Percentiles rank a stretch among this genome's conserved stretches.
Conservation (phyloP, 495 filamentous ascomycete species). For the Xanthoparmelia taractica region DNA sequence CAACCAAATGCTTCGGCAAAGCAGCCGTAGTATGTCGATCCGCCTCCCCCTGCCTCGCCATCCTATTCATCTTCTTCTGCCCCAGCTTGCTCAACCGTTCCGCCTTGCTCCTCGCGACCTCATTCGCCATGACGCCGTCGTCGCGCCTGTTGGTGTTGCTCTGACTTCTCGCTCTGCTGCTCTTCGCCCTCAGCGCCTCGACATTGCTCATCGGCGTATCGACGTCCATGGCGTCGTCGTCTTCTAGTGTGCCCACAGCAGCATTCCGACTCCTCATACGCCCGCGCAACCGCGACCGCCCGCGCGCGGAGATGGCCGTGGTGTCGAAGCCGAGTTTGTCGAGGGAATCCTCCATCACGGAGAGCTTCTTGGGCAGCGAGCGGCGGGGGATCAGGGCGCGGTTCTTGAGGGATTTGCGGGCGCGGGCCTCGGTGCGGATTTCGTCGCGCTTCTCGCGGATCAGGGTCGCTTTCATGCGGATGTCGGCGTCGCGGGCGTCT, state of each 20-base stretch:
- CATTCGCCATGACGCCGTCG: slow-evolving; percentile 65
- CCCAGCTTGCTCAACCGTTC: slow-evolving; percentile 78
- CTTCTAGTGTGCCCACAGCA: no score
- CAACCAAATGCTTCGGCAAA: slow-evolving; percentile 86
- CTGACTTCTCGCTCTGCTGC: slow-evolving; percentile 71
- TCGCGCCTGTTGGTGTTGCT: slow-evolving; percentile 77
- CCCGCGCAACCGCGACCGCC: slow-evolving; percentile 61
- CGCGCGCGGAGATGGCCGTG: slow-evolving; percentile 60
- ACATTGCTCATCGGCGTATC: slow-evolving; percentile 49
- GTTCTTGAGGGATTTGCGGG: slow-evolving; percentile 94
- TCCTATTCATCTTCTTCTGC: slow-evolving; percentile 97
- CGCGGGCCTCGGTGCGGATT: slow-evolving; percentile 84
- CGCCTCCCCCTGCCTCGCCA: slow-evolving; percentile 92
- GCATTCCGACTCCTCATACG: slow-evolving; percentile 41
- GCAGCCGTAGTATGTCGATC: slow-evolving; percentile 81
- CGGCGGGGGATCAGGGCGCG: slow-evolving; percentile 78
- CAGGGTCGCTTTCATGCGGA: slow-evolving; percentile 81
- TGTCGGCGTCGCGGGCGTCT: slow-evolving; percentile 78
- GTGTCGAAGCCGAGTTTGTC: slow-evolving; percentile 81
- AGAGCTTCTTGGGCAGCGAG: slow-evolving; percentile 64
- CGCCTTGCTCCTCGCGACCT: slow-evolving; percentile 58
- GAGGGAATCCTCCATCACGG: slow-evolving; percentile 75
- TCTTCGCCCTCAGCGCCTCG: slow-evolving; percentile 64
- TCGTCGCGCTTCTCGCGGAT: slow-evolving; percentile 86
- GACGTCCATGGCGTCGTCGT: slow-evolving; percentile 77